Evolutionary conservation across 495 filamentous ascomycete genomes (phyloP), one percentile per base, ranked within the genome.

Genomic region (Arthonia radiata): DNA sequence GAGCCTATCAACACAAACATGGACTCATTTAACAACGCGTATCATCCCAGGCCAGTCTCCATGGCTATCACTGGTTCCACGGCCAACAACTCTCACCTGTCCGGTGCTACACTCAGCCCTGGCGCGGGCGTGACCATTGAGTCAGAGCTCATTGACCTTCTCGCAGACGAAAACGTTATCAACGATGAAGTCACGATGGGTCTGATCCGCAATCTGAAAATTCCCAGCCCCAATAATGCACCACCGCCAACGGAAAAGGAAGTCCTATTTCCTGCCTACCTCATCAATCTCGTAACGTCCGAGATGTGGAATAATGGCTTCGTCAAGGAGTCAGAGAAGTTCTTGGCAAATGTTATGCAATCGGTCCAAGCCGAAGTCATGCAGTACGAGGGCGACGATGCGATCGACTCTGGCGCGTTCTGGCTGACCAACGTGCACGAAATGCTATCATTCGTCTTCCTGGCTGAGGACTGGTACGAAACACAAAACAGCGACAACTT

Each of bases 291-390:
- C 17, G 86, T 99, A 25, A 99, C 86, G 9, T 91, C 80, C 8
- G 86, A 99, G 52, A 99, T 99, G 86, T 99, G 86, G 86, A 99
- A 99, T 57, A 99, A 99, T 41, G 86, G 86, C 15, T 99, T 91
- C 44, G 89, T 99, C 35, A 94, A 99, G 56, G 86, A 99, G 53
- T 94, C 86, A 13, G 86, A 99, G 52, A 75, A 82, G 30, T 99
- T 99, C 57, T 55, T 99, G 29, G 86, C 86, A 31, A 99, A 94
- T 44, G 83, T 99, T 37, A 99, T 99, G 86, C 86, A 94, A 45
- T 89, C 78, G 12, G 91, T 99, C 39, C 86, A 99, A 43, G 83
- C 93, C 43, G 86, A 94, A 43, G 86, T 99, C 26, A 94, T 94
- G 89, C 74, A 90, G 37, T 78, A 93, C 41, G 82, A 94, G 30